Evolutionary conservation across 2,329 filamentous ascomycete genomes (phyloP).

Genomic region (Hypoxylon sp.): DNA sequence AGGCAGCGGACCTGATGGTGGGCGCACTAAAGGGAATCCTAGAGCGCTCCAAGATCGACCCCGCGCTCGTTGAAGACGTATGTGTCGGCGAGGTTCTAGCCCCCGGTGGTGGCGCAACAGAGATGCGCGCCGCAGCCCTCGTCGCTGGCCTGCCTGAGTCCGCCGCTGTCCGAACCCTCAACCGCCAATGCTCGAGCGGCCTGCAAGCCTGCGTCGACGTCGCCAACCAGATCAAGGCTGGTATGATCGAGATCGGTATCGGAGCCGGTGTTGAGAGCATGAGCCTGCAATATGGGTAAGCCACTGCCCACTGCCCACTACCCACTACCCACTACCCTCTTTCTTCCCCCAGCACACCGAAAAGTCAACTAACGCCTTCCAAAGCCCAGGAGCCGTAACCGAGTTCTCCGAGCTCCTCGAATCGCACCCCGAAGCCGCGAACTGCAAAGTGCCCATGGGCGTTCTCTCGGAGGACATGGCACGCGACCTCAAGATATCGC

Average conservation of each 20-base stretch:
- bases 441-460: conserved; percentile 99
- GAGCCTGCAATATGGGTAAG: conserved; percentile 89
- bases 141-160: conserved; percentile 91
- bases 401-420: conserved; percentile 95
- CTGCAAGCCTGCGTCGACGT: conserved; percentile 94
- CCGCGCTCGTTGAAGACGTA: conserved; percentile 89
- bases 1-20: conserved; percentile 85
- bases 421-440: conserved; percentile 81
- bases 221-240: conserved; percentile 88
- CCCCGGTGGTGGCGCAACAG: conserved; percentile 93
- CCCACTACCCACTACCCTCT: background rate
- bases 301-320: no score
- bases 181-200: conserved; percentile 94
- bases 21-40: conserved; percentile 86
- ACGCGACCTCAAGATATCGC: conserved; percentile 80
- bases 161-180: conserved; percentile 87
- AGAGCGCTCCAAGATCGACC: conserved; percentile 89
- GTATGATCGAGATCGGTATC: conserved; percentile 96
- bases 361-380: conserved; percentile 10
- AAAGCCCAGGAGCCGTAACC: conserved; percentile 82
- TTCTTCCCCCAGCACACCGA: background rate
- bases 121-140: conserved; percentile 92
- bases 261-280: conserved; percentile 98
- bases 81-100: conserved; percentile 91
- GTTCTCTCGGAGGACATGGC: conserved; percentile 95